Conservation (phyloP, 1,139 yeast genomes). For the Magnusiomyces tetraspermus region DNA sequence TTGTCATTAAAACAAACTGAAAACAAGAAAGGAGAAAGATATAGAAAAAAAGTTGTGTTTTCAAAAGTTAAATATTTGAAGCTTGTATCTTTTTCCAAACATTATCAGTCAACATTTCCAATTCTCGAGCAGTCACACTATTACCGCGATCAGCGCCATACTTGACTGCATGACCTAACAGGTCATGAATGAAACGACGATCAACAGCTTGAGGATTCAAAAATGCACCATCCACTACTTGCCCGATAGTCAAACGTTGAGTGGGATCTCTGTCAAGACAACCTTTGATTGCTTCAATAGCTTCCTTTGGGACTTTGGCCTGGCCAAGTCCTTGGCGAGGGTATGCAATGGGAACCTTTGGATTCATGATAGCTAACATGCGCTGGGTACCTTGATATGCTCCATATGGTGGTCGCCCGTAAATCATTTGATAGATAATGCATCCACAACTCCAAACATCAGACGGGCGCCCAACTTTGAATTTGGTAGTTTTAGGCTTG, state of each 20-base stretch:
- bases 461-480: conserved; percentile 86
- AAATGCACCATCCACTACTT: conserved; percentile 53
- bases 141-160: conserved; percentile 46
- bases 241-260: conserved; percentile 55
- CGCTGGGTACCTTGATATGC: conserved; percentile 69
- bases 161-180: conserved; percentile 66
- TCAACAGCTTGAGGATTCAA: conserved; percentile 68
- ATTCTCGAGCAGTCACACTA: conserved; percentile 34
- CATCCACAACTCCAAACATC: conserved; percentile 99
- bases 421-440: conserved; percentile 88
- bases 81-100: conserved; percentile 37
- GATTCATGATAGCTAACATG: conserved; percentile 77
- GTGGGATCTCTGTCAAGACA: conserved; percentile 69
- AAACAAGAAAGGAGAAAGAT: too few relatives aligned
- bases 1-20: too few relatives aligned
- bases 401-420: conserved; percentile 89
- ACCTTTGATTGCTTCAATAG: conserved; percentile 60
- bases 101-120: conserved; percentile 42
- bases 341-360: conserved; percentile 62
- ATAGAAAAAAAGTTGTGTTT: too few relatives aligned
- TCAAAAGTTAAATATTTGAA: not conserved
- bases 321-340: conserved; percentile 57
- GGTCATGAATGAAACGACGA: conserved; percentile 53
- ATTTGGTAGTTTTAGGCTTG: conserved; percentile 30
- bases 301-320: conserved; percentile 56